Conservation (phyloP, 768 basidiomycete genomes). For the Amanita fuliginea region DNA sequence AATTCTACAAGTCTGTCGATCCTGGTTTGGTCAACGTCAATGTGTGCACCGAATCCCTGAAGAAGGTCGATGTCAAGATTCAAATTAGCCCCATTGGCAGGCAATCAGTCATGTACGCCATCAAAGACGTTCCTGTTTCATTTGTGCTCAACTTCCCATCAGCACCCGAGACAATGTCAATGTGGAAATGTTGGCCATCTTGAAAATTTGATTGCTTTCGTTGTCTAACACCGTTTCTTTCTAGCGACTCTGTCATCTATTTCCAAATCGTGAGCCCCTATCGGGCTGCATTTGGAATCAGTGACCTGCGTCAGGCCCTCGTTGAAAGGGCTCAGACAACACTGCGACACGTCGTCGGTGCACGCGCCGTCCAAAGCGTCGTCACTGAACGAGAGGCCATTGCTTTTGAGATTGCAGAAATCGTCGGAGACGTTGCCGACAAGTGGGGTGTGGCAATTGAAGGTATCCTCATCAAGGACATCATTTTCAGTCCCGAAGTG, state of each 20-base stretch:
- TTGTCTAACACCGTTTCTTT: slow-evolving; percentile 6
- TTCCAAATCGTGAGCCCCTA: slow-evolving; percentile 88
- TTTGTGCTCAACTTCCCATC: not conserved
- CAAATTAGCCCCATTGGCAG: slow-evolving; percentile 84
- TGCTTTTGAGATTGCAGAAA: slow-evolving; percentile 93
- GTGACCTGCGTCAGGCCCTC: slow-evolving; percentile 77
- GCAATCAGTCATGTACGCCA: slow-evolving; percentile 65
- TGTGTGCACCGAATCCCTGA: slow-evolving; percentile 84
- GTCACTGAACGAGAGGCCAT: slow-evolving; percentile 97
- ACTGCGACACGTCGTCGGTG: slow-evolving; percentile 93
- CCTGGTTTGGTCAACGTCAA: slow-evolving; percentile 89
- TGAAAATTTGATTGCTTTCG: slow-evolving; percentile 2
- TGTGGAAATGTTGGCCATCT: slow-evolving; percentile 68
- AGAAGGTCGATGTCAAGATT: slow-evolving; percentile 89
- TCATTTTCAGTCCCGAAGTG: slow-evolving; percentile 86
- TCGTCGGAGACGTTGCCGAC: slow-evolving; percentile 84
- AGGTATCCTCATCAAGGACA: slow-evolving; percentile 91
- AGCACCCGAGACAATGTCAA: slow-evolving; percentile 93
- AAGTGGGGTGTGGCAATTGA: slow-evolving; percentile 98
- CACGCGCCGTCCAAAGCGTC: slow-evolving; percentile 88
- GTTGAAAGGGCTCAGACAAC: slow-evolving; percentile 88
- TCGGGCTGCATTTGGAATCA: slow-evolving; percentile 90
- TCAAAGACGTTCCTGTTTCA: not conserved
- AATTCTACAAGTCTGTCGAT: slow-evolving; percentile 95
- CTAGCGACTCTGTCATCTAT: slow-evolving; percentile 85